A percentile compares a stretch with the other conserved stretches of the same genome.
These are phyloP conservation scores for Raddia distichophylla DNA, from an alignment of 176 grass and related monocot species.

Conservation along the genomic window DNA sequence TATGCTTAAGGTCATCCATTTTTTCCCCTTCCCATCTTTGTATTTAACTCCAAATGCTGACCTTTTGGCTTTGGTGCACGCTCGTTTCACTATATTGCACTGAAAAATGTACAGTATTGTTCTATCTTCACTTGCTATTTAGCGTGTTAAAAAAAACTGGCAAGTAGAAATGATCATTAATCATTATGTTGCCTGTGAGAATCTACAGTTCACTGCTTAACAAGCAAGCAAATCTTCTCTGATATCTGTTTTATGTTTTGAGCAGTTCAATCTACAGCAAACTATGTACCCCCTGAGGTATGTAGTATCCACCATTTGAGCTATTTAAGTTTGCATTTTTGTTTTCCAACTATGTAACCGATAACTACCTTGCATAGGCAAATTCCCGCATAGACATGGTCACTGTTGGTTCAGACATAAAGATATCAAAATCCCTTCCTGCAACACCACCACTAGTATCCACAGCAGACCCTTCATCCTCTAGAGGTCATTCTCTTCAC, in stretches of 20 bases:
- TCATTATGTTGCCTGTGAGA: conserved; percentile 18
- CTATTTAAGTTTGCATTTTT: not conserved
- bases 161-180: not conserved
- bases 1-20: not conserved
- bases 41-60: not conserved
- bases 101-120: not conserved
- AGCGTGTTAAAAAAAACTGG: not conserved
- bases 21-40: not conserved
- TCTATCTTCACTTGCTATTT: conserved; percentile 12
- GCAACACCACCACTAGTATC: conserved; percentile 43
- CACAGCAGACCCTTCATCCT: conserved; percentile 34
- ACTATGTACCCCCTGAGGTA: conserved; percentile 56
- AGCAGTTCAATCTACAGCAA: conserved; percentile 57
- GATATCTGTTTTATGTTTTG: conserved; percentile 51
- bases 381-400: conserved; percentile 2
- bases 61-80: conserved; percentile 8
- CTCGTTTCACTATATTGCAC: not conserved
- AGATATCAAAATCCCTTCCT: conserved; percentile 47
- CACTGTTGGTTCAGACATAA: conserved; percentile 45
- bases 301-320: conserved; percentile 12
- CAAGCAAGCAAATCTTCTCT: conserved; percentile 5
- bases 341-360: not conserved
- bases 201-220: not conserved
- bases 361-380: conserved; percentile 23
- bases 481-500: conserved; percentile 31